These are phyloP conservation scores for Cytospora chrysosperma DNA, from an alignment of 2,329 filamentous ascomycete species.

Conservation along the genomic window DNA sequence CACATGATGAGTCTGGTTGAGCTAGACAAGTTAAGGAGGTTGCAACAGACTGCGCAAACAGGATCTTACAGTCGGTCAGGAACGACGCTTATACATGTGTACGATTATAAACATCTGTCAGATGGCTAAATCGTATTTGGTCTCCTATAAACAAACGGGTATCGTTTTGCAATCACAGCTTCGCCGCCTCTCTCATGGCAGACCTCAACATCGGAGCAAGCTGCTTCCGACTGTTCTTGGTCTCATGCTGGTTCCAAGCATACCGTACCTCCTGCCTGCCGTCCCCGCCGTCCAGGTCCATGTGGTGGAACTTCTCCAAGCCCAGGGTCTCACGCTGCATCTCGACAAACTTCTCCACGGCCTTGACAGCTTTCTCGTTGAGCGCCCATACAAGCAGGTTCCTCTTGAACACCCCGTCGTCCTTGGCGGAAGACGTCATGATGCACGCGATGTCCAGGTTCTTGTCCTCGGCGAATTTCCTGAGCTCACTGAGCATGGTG, in stretches of 20 bases:
- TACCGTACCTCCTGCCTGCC: conserved; percentile 46
- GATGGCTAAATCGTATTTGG: neutral
- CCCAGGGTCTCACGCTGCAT: conserved; percentile 48
- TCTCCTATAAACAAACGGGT: conserved; percentile 1
- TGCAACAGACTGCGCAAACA: no score
- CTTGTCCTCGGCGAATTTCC: conserved; percentile 54
- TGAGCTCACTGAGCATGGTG: conserved; percentile 49
- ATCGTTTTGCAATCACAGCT: conserved; percentile 19
- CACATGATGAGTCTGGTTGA: neutral
- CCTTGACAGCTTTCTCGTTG: conserved; percentile 46
- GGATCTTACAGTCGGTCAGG: no score
- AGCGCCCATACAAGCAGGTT: conserved; percentile 68
- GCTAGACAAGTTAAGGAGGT: no score
- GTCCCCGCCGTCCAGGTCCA: conserved; percentile 43
- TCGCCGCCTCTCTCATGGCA: conserved; percentile 42
- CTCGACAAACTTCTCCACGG: conserved; percentile 54
- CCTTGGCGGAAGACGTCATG: conserved; percentile 63
- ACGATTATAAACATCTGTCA: no score
- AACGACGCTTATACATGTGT: no score
- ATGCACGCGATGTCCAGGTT: conserved; percentile 62
- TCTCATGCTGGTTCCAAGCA: conserved; percentile 65
- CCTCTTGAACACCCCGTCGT: conserved; percentile 56
- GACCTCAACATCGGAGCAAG: conserved; percentile 66
- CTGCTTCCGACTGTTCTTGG: conserved; percentile 65
- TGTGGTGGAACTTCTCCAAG: conserved; percentile 54